Conservation (phyloP, 2,329 filamentous ascomycete species). For the Cercospora canescens region DNA sequence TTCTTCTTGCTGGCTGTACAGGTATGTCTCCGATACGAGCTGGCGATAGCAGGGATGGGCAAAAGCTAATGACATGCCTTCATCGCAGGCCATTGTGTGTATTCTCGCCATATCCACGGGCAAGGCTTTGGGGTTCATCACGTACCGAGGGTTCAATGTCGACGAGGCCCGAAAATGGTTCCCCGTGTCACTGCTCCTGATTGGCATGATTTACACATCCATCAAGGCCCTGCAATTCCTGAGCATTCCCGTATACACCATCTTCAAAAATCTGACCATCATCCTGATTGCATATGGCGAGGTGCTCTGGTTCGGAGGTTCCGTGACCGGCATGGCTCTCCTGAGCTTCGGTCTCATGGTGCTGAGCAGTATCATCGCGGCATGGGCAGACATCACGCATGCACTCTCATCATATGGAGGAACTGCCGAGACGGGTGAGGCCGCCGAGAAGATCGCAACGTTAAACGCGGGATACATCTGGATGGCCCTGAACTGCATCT, state of each 20-base stretch:
- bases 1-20: slow-evolving; percentile 92
- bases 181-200: slow-evolving; percentile 89
- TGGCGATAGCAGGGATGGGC: neutral
- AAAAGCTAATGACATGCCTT: slow-evolving; percentile 15
- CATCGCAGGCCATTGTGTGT: slow-evolving; percentile 77
- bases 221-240: slow-evolving; percentile 95
- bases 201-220: slow-evolving; percentile 98
- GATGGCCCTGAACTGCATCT: slow-evolving; percentile 97
- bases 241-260: slow-evolving; percentile 97
- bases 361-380: slow-evolving; percentile 87
- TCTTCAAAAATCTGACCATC: slow-evolving; percentile 99
- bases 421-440: slow-evolving; percentile 49
- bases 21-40: slow-evolving; percentile 57
- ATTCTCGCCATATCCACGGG: slow-evolving; percentile 78
- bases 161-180: slow-evolving; percentile 97
- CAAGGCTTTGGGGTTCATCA: slow-evolving; percentile 81
- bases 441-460: slow-evolving; percentile 75
- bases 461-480: slow-evolving; percentile 94
- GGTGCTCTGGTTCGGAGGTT: slow-evolving; percentile 96
- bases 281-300: slow-evolving; percentile 98
- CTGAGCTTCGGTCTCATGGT: slow-evolving; percentile 98
- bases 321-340: slow-evolving; percentile 80
- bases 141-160: slow-evolving; percentile 77
- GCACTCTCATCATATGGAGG: slow-evolving; percentile 63
- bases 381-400: slow-evolving; percentile 94